These are phyloP conservation scores for Trifolium subterraneum DNA, from an alignment of 306 rosid species.

Conservation along the genomic window DNA sequence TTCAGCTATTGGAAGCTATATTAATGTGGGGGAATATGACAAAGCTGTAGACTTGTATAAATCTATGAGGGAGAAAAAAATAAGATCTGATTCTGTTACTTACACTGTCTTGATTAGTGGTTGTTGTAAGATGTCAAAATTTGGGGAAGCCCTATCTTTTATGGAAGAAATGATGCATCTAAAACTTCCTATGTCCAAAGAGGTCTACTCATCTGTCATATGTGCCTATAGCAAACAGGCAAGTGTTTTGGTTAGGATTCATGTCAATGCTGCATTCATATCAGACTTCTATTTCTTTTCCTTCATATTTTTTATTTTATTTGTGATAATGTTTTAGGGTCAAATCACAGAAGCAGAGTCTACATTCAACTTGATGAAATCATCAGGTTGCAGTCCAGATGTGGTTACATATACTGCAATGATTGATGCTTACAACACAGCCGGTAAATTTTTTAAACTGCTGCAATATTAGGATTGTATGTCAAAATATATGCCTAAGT, in stretches of 20 bases:
- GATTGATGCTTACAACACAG: conserved; percentile 73
- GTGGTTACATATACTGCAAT: conserved; percentile 82
- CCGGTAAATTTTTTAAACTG: conserved; percentile 55
- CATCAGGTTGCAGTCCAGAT: conserved; percentile 71
- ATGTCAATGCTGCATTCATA: conserved; percentile 22
- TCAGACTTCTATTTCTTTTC: conserved; percentile 28
- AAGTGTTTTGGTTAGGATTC: conserved; percentile 45
- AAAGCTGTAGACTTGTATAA: conserved; percentile 74
- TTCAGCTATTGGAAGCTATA: conserved; percentile 93
- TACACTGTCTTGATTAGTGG: conserved; percentile 89
- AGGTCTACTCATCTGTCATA: conserved; percentile 77
- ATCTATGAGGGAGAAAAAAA: conserved; percentile 71
- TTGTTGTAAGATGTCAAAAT: conserved; percentile 85
- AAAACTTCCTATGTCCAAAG: conserved; percentile 73
- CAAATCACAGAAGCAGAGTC: conserved; percentile 73
- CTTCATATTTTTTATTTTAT: conserved; percentile 17
- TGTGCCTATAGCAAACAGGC: conserved; percentile 88
- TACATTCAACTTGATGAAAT: conserved; percentile 70
- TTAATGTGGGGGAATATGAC: conserved; percentile 77
- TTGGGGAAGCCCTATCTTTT: conserved; percentile 68
- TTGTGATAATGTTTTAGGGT: conserved; percentile 60
- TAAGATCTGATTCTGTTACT: conserved; percentile 77
- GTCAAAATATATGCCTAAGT: conserved; percentile 26
- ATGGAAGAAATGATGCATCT: conserved; percentile 69
- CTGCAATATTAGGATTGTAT: conserved; percentile 36